A percentile compares a stretch with the other conserved stretches of the same genome.
phyloP scores from a whole-genome alignment of 495 filamentous ascomycete species.

The Penicillium coprophilum region DNA sequence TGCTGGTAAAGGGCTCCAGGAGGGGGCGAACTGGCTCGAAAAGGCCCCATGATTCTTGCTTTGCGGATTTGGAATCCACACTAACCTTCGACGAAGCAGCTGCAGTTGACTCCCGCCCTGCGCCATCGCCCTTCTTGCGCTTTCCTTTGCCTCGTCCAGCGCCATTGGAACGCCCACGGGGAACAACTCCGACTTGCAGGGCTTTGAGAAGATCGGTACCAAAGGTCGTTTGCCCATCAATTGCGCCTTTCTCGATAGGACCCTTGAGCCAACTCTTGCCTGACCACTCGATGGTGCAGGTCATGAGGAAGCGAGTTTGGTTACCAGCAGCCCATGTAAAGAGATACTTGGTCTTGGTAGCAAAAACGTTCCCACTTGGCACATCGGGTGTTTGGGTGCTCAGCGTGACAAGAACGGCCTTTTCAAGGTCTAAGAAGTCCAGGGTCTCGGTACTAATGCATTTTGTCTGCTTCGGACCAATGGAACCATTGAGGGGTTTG shows the following conservation, averaged over 20 bases:
- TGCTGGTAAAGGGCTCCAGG: slow-evolving; percentile 68
- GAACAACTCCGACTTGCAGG: slow-evolving; percentile 69
- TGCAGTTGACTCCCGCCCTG: slow-evolving; percentile 28
- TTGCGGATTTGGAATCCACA: slow-evolving; percentile 40
- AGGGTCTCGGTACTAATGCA: slow-evolving; percentile 84
- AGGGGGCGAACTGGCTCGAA: slow-evolving; percentile 73
- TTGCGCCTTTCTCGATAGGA: slow-evolving; percentile 93
- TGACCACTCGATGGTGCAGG: slow-evolving; percentile 89
- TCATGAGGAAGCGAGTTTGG: slow-evolving; percentile 77
- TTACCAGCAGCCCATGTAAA: slow-evolving; percentile 87
- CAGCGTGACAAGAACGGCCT: slow-evolving; percentile 73
- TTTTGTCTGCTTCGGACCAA: slow-evolving; percentile 94
- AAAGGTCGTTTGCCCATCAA: slow-evolving; percentile 82
- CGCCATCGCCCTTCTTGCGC: slow-evolving; percentile 55
- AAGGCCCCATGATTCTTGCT: slow-evolving; percentile 66
- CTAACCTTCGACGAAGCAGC: slow-evolving; percentile 47
- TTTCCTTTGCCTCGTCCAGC: slow-evolving; percentile 45
- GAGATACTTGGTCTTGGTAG: slow-evolving; percentile 89
- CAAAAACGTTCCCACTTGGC: slow-evolving; percentile 88
- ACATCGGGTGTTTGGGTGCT: slow-evolving; percentile 93
- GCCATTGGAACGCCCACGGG: slow-evolving; percentile 52
- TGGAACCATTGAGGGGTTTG: slow-evolving; percentile 78
- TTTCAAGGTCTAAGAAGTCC: slow-evolving; percentile 82
- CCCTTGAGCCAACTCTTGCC: slow-evolving; percentile 98
- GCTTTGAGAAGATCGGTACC: slow-evolving; percentile 71